phyloP scores from a whole-genome alignment of 2,329 filamentous ascomycete genomes.

The Fusarium brevicatenulatum region DNA sequence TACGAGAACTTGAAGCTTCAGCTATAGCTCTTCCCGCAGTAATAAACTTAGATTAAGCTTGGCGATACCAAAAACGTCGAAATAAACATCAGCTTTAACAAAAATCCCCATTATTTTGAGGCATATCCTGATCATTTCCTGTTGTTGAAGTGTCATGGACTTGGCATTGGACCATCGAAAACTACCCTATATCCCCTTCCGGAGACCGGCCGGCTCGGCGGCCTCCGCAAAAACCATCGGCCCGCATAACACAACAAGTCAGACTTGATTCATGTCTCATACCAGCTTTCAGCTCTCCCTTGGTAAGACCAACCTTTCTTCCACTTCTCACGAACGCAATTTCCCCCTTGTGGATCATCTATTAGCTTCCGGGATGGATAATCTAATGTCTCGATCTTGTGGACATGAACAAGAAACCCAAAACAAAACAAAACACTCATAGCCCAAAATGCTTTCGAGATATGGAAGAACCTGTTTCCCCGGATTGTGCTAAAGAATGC shows the following conservation, averaged over 20 bases:
- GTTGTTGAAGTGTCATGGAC: neutral
- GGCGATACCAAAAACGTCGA: neutral
- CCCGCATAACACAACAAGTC: conserved; percentile 1
- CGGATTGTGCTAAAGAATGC: conserved; percentile 18
- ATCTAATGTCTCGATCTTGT: conserved; percentile 4
- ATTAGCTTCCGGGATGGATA: neutral
- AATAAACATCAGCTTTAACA: too few species aligned
- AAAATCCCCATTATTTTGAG: neutral
- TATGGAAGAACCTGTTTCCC: conserved; percentile 7
- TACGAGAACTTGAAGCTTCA: neutral
- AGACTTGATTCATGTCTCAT: conserved; percentile 23
- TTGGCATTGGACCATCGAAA: neutral
- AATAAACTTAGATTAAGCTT: neutral
- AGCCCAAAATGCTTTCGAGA: conserved; percentile 1
- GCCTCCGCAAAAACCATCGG: conserved; percentile 21
- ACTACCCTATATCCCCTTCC: conserved; percentile 3
- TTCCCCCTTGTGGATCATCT: conserved; percentile 2
- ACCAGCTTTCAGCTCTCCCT: conserved; percentile 30
- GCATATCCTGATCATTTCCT: neutral
- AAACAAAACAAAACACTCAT: neutral
- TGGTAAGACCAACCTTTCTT: conserved; percentile 13
- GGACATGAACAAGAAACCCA: neutral
- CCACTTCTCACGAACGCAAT: conserved; percentile 7
- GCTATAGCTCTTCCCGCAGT: too few species aligned
- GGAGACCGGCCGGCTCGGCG: neutral